Evolutionary conservation across 306 rosid species (phyloP), one percentile per base, ranked within the genome.

Genomic region (Vachellia pachyceras): DNA sequence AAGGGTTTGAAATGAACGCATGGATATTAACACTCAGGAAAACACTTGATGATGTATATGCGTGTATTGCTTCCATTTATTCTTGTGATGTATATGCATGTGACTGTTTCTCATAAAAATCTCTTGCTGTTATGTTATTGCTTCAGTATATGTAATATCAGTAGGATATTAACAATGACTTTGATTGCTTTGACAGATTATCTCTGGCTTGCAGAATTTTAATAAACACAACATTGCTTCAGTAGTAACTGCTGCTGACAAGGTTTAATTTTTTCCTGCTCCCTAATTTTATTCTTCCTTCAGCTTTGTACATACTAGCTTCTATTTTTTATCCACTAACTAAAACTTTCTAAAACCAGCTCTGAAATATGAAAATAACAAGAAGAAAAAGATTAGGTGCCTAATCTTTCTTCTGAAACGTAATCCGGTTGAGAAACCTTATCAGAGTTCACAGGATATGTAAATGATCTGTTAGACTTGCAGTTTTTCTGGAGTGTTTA

Each of bases 121-220:
- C 29, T 7, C 18, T 22, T 69, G 13, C 22, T 42, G 3, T 41
- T 22, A 0, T 69, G 52, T 10, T 69, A 44, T 17, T 54, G 40
- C 45, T 73, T 55, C 3, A 10, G 65, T 68, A 10, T 40, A 41
- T 74, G 66, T 57, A 14, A 44, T 60, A 47, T 35, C 47, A 69
- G 60, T 29, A 29, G 33, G 33, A 77, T 58, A 72, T 66, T 86
- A 45, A 83, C 72, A 76, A 76, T 17, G 61, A 73, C 33, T 29
- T 81, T 81, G 82, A 45, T 22, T 66, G 81, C 29, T 61, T 85
- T 80, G 78, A 70, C 83, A 95, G 97, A 95, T 95, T 86, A 91
- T 95, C 85, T 81, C 99, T 82, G 99, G 97, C 23, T 83, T 95
- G 92, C 91, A 92, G 82, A 95, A 92, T 88, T 85, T 91, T 75